Evolutionary conservation across 2,329 filamentous ascomycete genomes (phyloP), one percentile per base, ranked within the genome.

Genomic region (Aureobasidium sp.): DNA sequence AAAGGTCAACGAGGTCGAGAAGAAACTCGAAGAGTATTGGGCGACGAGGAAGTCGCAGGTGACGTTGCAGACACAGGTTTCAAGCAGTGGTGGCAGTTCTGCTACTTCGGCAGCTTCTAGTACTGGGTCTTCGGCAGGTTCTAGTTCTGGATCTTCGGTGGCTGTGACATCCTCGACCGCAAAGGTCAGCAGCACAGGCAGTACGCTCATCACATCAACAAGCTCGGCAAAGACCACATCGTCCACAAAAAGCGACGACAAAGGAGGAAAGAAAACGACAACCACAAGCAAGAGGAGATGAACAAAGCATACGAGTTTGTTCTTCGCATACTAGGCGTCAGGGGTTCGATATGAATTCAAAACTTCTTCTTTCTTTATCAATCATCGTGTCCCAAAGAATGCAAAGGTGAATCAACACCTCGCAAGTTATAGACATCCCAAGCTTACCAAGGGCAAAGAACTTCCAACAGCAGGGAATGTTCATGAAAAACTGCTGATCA

Each of bases 1-100:
- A 1, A 60, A 66, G 11, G 60, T 42, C 0, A 60, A 64, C 0
- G 62, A 67, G 9, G 64, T 71, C 2, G 70, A 72, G 54, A 45
- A 59, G 1, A 66, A 66, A 3, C 66, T 74, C 21, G 69, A 66
- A 6, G 63, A 61, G 0, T 74, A 72, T 60, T 71, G 66, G 63
- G 45, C 35, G 8, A 63, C 59, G 0, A 33, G 33, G 19, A 38
- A 10, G 45, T 19, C 61, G 2, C 33, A 33, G 45, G 27, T 21
- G 4, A 47, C 50, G 15, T 21, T 42, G 0, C n/a, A 31, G 25
- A 46, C 43, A 2, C 21, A 21, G 21, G 11, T 31, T 37, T 31
- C 53, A 2, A 38, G 23, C 15, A 10, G 50, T 21, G 27, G 31
- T 3, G 33, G 33, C 15, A 29, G 0, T 25, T 38, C 49, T 15